phyloP scores from a whole-genome alignment of 805 yeast genomes.

The Wickerhamomyces bisporus region DNA sequence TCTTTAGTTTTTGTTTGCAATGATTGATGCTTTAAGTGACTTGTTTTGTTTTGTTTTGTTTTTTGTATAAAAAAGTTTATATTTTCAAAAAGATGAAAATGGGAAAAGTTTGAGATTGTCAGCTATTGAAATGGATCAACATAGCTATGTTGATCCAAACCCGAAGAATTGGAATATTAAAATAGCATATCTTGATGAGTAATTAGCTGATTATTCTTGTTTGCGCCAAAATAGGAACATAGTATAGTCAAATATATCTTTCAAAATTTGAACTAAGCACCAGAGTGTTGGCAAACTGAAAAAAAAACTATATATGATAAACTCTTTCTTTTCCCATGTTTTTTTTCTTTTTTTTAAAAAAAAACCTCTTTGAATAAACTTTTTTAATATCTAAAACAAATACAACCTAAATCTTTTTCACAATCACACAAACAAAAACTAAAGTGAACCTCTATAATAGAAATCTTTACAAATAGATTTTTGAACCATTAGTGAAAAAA shows the following conservation, averaged over 20 bases:
- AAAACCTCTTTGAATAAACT: too few species aligned
- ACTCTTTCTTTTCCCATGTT: not conserved
- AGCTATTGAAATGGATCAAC: conserved; percentile 69
- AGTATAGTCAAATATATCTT: conserved; percentile 37
- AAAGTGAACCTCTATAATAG: too few species aligned
- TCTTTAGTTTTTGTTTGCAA: too few species aligned
- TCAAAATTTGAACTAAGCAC: conserved; percentile 47
- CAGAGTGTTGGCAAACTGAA: conserved; percentile 89
- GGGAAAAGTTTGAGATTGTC: conserved; percentile 28
- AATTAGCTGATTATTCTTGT: conserved; percentile 64
- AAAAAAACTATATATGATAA: conserved; percentile 6
- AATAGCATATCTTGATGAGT: conserved; percentile 60
- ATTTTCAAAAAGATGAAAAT: too few species aligned
- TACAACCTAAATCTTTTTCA: too few species aligned
- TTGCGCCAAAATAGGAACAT: conserved; percentile 89
- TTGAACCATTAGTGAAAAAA: not conserved
- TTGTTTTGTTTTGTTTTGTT: too few species aligned
- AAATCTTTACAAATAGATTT: too few species aligned
- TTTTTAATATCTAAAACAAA: too few species aligned
- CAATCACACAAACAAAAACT: too few species aligned
- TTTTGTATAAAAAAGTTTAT: too few species aligned
- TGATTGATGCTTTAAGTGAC: too few species aligned
- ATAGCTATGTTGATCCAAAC: conserved; percentile 33
- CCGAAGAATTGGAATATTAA: conserved; percentile 15
- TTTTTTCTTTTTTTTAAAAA: too few species aligned